phyloP scores from a whole-genome alignment of 179 eudicot genomes.

The Camellia oleifera region DNA sequence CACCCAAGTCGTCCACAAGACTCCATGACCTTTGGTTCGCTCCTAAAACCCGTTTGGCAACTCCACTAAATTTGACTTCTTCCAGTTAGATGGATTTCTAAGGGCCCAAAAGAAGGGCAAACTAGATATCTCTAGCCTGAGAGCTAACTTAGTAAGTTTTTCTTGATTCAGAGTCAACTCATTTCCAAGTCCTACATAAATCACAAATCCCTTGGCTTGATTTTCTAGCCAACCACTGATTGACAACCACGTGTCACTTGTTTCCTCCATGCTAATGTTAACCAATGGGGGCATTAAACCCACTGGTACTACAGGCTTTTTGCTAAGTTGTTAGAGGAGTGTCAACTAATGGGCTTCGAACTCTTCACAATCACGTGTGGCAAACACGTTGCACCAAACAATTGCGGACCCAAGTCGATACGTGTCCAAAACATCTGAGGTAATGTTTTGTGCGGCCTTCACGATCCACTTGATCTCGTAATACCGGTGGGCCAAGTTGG shows the following conservation, averaged over 20 bases:
- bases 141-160: conserved; percentile 21
- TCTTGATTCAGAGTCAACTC: conserved; percentile 12
- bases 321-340: conserved; percentile 27
- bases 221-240: conserved; percentile 27
- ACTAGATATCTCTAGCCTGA: conserved; percentile 23
- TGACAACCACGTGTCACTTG: conserved; percentile 9
- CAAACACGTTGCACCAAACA: conserved; percentile 22
- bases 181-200: conserved; percentile 11
- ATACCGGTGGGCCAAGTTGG: conserved; percentile 21
- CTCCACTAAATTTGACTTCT: neutral
- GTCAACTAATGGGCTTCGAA: conserved; percentile 30
- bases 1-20: conserved; percentile 15
- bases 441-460: neutral
- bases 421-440: conserved; percentile 23
- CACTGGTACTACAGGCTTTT: conserved; percentile 32
- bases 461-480: conserved; percentile 22
- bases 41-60: conserved; percentile 4
- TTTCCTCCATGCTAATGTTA: neutral
- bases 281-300: conserved; percentile 28
- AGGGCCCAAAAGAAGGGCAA: conserved; percentile 28
- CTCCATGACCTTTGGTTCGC: neutral
- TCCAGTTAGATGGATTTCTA: conserved; percentile 2
- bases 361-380: conserved; percentile 28
- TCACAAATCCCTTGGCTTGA: neutral
- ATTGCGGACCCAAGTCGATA: conserved; percentile 16